Base-by-base conservation (phyloP, 306 rosid genomes). In the Prunus armeniaca region DNA sequence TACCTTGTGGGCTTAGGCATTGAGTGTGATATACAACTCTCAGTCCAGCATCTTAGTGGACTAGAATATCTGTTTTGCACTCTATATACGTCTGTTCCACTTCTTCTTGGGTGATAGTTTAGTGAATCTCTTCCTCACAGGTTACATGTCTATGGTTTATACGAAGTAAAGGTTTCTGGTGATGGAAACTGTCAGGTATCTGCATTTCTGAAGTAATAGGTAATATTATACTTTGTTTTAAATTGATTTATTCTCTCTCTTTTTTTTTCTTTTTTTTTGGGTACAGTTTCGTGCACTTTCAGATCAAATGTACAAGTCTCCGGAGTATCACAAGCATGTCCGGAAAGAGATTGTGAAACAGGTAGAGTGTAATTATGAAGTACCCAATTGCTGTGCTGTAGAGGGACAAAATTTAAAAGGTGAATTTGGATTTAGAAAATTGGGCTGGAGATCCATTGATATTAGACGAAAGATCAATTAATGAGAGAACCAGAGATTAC, bases 101-200 rank as follows among this genome's bases (percentile, higher is more conserved):
- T 66, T 41, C 69, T 27, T 69, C 25, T 18, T 19, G 54, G 55
- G 19, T 20, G 32, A 57, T 20, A 55, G 28, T 22, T 38, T 30
- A 46, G 47, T 47, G 72, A 62, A 69, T 34, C 41, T 83, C 60
- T 73, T 70, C 72, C 81, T 64, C 74, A 61, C 79, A 93, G 98
- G 95, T 76, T 94, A 74, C 81, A 81, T 69, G 78, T 88, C 66
- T 86, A 88, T 72, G 89, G 97, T 82, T 88, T 92, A 50, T 85
- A 79, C 66, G 97, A 94, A 89, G 92, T 92, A 65, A 90, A 87
- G 86, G 95, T 92, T 76, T 89, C 98, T 57, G 97, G 96, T 28
- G 97, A 94, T 79, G 98, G 97, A 72, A 94, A 90, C 79, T 94
- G 98, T 74, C 98, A 90, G 96, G 98, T 91, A 82, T 57, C 66